Evolutionary conservation across 169 alveolate genomes (phyloP).

Genomic region (Plasmodium vivax): DNA sequence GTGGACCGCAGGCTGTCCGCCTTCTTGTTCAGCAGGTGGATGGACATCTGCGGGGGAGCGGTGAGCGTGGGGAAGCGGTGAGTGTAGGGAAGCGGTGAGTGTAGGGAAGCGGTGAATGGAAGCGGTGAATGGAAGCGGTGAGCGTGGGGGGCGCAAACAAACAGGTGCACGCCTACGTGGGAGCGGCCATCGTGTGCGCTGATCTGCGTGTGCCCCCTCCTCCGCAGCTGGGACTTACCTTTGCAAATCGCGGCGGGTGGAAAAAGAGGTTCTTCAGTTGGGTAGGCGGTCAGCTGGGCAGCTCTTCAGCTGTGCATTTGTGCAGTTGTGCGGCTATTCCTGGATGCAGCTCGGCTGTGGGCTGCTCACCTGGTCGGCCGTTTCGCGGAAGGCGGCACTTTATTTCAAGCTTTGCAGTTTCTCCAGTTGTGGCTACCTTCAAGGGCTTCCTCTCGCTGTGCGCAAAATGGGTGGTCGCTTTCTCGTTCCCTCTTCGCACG

Average conservation of each 20-base stretch:
- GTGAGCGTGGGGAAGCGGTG: neutral
- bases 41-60: constrained; percentile 79
- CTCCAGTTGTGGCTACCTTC: neutral
- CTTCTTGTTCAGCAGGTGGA: constrained; percentile 91
- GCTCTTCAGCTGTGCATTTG: no score
- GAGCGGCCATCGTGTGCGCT: neutral
- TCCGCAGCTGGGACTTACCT: neutral
- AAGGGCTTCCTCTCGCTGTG: neutral
- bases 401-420: neutral
- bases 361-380: neutral
- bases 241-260: neutral
- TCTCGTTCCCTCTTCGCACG: neutral
- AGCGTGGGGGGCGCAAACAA: no score
- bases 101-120: no score
- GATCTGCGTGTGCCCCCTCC: neutral
- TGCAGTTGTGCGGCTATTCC: no score
- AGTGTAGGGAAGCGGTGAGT: no score
- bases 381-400: neutral
- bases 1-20: constrained; percentile 97
- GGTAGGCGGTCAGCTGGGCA: neutral
- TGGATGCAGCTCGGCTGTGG: neutral
- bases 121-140: no score
- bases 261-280: neutral
- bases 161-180: neutral
- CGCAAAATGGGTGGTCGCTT: neutral